phyloP scores from a whole-genome alignment of 805 yeast genomes.

The Helenozyma rhizophorensis region DNA sequence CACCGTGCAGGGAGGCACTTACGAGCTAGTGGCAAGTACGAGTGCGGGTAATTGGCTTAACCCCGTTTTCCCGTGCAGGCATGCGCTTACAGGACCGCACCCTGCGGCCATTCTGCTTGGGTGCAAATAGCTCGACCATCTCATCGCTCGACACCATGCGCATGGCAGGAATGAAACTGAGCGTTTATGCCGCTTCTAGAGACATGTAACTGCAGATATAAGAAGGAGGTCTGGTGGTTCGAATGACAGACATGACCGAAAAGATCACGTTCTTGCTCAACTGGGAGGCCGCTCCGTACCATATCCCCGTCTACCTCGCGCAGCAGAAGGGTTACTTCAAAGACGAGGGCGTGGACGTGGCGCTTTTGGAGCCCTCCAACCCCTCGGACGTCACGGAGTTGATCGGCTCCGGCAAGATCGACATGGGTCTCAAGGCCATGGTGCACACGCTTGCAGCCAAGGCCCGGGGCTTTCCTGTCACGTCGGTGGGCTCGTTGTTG shows the following conservation, averaged over 20 bases:
- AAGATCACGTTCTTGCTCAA: slow-evolving; percentile 49
- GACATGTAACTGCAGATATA: too few species aligned
- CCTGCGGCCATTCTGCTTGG: too few species aligned
- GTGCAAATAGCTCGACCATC: too few species aligned
- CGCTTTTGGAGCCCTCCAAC: slow-evolving; percentile 52
- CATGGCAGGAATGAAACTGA: too few species aligned
- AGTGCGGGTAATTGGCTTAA: too few species aligned
- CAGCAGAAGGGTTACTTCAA: slow-evolving; percentile 47
- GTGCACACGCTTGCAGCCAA: slow-evolving; percentile 57
- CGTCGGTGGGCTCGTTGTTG: slow-evolving; percentile 50
- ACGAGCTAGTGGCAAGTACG: too few species aligned
- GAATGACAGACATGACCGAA: slow-evolving; percentile 23
- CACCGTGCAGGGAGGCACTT: too few species aligned
- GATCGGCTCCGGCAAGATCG: slow-evolving; percentile 53
- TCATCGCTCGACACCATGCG: too few species aligned
- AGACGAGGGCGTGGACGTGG: slow-evolving; percentile 47
- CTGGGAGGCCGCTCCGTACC: slow-evolving; percentile 56
- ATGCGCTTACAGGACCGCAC: too few species aligned
- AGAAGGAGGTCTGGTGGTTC: too few species aligned
- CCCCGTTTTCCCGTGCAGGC: too few species aligned
- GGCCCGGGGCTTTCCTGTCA: slow-evolving; percentile 55
- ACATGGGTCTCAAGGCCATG: slow-evolving; percentile 59
- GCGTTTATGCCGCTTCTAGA: too few species aligned
- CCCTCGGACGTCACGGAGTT: slow-evolving; percentile 57
- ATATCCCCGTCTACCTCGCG: slow-evolving; percentile 49